Evolutionary conservation across 495 filamentous ascomycete species (phyloP).

Genomic region (Astrothelium macrocarpum): DNA sequence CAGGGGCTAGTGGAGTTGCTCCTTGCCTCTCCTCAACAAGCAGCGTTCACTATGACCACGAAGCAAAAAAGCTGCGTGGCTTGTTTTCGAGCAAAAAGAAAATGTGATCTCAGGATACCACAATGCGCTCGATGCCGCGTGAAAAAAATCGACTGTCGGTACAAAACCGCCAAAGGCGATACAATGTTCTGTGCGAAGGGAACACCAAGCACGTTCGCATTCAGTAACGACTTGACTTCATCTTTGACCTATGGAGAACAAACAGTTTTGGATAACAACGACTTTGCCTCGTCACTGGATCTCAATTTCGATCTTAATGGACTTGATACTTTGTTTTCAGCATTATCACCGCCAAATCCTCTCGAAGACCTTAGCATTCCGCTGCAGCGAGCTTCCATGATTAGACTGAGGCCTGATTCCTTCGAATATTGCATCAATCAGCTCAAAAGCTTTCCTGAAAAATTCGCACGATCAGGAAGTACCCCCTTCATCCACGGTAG

Average conservation of each 20-base stretch:
- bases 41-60: not conserved
- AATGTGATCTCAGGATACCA: not conserved
- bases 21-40: no score
- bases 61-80: not conserved
- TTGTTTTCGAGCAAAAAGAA: not conserved
- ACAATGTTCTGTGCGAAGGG: not conserved
- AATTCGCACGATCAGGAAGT: not conserved
- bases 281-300: no score
- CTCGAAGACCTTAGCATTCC: not conserved
- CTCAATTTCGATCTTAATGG: no score
- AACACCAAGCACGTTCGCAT: not conserved
- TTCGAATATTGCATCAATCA: not conserved
- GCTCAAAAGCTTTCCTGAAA: not conserved
- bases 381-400: not conserved
- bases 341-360: not conserved
- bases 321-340: not conserved
- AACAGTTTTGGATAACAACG: no score
- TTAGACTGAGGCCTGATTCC: not conserved
- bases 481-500: constrained; percentile 3
- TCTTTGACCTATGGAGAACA: not conserved
- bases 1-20: no score
- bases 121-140: not conserved
- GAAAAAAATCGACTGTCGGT: not conserved
- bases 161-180: not conserved
- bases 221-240: not conserved